Evolutionary conservation across 805 yeast species (phyloP).

Genomic region (Yarrowia osloensis): DNA sequence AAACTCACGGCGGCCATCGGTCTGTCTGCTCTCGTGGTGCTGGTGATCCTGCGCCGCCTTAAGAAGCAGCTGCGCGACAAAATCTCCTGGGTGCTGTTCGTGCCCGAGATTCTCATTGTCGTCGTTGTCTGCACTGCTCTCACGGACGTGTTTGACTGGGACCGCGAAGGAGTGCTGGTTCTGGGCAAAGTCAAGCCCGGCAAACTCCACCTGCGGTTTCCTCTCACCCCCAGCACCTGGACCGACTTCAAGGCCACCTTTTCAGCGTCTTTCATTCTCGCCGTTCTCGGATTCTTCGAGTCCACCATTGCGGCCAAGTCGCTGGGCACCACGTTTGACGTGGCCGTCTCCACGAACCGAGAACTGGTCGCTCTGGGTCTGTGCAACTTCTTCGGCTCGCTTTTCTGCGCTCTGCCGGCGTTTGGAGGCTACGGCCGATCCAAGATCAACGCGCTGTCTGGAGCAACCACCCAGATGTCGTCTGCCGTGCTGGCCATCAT

Average conservation of each 20-base stretch:
- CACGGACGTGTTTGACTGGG: conserved; percentile 47
- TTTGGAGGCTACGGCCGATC: conserved; percentile 97
- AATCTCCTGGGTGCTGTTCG: conserved; percentile 53
- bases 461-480: conserved; percentile 83
- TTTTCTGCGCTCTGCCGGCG: conserved; percentile 70
- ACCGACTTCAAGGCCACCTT: conserved; percentile 57
- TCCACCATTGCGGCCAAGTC: conserved; percentile 91
- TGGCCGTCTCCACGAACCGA: conserved; percentile 72
- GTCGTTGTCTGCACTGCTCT: conserved; percentile 62
- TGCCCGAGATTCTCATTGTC: conserved; percentile 86
- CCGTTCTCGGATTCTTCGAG: conserved; percentile 88
- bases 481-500: conserved; percentile 80
- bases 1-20: conserved; percentile 65
- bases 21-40: conserved; percentile 49
- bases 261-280: conserved; percentile 72
- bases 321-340: conserved; percentile 68
- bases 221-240: conserved; percentile 53
- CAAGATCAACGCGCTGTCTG: conserved; percentile 81
- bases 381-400: conserved; percentile 63
- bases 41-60: conserved; percentile 49
- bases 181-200: conserved; percentile 67
- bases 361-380: conserved; percentile 88
- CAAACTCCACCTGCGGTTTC: conserved; percentile 55
- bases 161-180: conserved; percentile 55
- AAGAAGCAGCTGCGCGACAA: conserved; percentile 44